Evolutionary conservation across 2,329 filamentous ascomycete genomes (phyloP), one percentile per base, ranked within the genome.

Genomic region (Fusarium begoniae): DNA sequence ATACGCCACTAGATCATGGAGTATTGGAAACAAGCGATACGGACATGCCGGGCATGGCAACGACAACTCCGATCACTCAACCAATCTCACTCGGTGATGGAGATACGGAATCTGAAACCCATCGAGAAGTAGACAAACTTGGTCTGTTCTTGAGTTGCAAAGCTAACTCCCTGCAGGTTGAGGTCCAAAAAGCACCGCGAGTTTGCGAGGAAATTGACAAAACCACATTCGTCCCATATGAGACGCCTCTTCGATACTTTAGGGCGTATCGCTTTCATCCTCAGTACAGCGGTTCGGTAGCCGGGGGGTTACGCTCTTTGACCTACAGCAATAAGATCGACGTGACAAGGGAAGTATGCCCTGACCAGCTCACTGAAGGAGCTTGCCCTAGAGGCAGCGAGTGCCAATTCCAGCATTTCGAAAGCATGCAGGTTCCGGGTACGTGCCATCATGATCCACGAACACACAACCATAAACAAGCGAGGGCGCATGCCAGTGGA

Each of bases 301-400:
- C 90, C 63, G 92, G 92, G 71, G 96, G 96, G 48, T 92, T 95
- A 80, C 92, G 93, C 80, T 98, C 96, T 73, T 87, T 97, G 85
- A 98, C 95, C 48, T 98, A 96, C 84, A 98, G 94, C 84, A 94
- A 97, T 83, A 92, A 91, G 76, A 97, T 99, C 83, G 91, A 98
- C 80, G 87, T 91, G 30, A 87, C 90, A 69, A 91, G 89, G 76
- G 89, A 90, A 70, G 80, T 98, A 55, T 99, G 96, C 82, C 92
- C 90, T 43, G 92, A 90, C 78, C 94, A 97, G 82, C 84, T 93
- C 72, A 86, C 87, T 54, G 91, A 91, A 59, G 90, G 90, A 69
- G 85, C 87, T 75, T 98, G 96, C 73, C 82, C 88, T 37, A 91
- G 92, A 75, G 93, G 95, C 79, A 81, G 84, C 67, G 86, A 89